phyloP scores from a whole-genome alignment of 257 asterid species.

The Solanum pimpinellifolium region DNA sequence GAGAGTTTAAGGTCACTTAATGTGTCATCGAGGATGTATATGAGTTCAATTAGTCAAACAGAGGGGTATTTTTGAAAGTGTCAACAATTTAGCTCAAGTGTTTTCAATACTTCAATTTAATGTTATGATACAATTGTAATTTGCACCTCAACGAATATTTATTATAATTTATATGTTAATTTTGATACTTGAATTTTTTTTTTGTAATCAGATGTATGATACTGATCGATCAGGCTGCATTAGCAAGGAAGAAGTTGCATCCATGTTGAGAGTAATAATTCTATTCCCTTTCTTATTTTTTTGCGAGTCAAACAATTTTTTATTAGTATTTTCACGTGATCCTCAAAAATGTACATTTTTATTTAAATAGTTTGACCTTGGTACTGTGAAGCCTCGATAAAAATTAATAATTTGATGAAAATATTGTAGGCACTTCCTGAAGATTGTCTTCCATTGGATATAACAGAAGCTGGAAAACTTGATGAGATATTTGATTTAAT shows the following conservation, averaged over 20 bases:
- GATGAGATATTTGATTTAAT: constrained; percentile 76
- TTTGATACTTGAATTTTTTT: not conserved
- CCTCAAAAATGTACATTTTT: not conserved
- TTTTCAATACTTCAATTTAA: not conserved
- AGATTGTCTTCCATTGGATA: constrained; percentile 61
- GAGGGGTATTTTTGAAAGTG: not conserved
- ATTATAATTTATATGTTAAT: not conserved
- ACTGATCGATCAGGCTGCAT: constrained; percentile 79
- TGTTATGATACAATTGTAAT: not conserved
- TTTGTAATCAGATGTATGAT: constrained; percentile 56
- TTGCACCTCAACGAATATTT: not conserved
- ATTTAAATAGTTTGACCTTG: not conserved
- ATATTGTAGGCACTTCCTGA: constrained; percentile 63
- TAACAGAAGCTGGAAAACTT: constrained; percentile 70
- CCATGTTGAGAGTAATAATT: constrained; percentile 52
- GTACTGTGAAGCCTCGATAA: not conserved
- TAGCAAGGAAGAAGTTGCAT: constrained; percentile 80
- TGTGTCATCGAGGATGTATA: not conserved
- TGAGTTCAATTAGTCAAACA: no score
- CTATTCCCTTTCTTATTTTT: not conserved
- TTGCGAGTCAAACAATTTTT: not conserved
- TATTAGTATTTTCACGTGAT: not conserved
- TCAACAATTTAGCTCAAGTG: no score
- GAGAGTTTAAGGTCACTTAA: not conserved
- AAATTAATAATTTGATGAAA: not conserved